Conservation (phyloP, 23 red algal genomes). For the Chondrus crispus region DNA sequence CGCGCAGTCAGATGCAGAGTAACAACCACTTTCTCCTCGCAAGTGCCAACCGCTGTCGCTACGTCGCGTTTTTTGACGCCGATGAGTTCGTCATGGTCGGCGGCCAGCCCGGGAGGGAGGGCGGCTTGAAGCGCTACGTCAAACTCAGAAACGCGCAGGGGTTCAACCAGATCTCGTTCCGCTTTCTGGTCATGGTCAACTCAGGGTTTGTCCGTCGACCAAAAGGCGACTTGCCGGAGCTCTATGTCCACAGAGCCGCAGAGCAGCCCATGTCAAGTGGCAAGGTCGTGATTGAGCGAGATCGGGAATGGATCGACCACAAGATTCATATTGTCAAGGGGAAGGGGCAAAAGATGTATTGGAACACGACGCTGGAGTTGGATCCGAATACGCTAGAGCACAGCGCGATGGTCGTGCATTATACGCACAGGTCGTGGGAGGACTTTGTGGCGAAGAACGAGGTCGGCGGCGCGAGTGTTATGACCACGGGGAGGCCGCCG, state of each 20-base stretch:
- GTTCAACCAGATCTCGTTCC: constrained; percentile 6
- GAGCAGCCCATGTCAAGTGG: not conserved
- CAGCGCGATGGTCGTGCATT: constrained; percentile 39
- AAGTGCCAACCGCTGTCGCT: constrained; percentile 26
- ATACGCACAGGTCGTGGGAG: constrained; percentile 50
- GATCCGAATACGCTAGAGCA: constrained; percentile 2
- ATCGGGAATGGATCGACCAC: not conserved
- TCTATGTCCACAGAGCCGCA: constrained; percentile 37
- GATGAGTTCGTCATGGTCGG: constrained; percentile 63
- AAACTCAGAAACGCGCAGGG: not conserved
- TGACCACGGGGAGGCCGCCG: constrained; percentile 26
- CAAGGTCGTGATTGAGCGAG: not conserved
- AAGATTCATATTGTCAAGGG: constrained; percentile 29
- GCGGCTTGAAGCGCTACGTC: constrained; percentile 1
- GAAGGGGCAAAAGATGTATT: constrained; percentile 12
- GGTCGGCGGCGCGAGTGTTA: constrained; percentile 29
- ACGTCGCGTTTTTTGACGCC: constrained; percentile 48
- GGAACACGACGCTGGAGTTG: not conserved
- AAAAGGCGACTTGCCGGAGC: constrained; percentile 27
- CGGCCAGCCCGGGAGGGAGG: not conserved
- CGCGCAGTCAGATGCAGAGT: constrained; percentile 45
- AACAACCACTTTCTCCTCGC: constrained; percentile 25
- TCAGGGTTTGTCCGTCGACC: constrained; percentile 21
- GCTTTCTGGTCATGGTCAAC: constrained; percentile 32
- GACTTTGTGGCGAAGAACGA: constrained; percentile 55